Evolutionary conservation across 2,329 filamentous ascomycete genomes (phyloP), one percentile per base, ranked within the genome.

Genomic region (Alternaria consortialis): DNA sequence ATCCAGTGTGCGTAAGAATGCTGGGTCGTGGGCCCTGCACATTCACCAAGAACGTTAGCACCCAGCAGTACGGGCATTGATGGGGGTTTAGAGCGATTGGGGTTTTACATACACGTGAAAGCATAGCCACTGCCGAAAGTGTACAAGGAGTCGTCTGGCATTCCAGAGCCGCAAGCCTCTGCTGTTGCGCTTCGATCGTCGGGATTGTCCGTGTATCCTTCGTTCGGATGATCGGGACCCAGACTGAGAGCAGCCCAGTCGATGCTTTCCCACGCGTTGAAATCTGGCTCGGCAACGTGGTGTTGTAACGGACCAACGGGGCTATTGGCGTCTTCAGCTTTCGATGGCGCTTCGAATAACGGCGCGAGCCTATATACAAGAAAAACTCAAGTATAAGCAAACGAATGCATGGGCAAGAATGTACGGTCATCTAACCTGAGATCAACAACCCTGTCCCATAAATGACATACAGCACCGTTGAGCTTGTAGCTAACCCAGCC

Each of bases 401-500:
- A 71, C 29, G 68, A 69, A 62, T 58, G 58, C 53, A 72, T 70
- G 31, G 70, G 65, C 48, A 62, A 56, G 64, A 72, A 68, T 54
- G 66, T 69, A 39, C 65, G 69, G 69, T 70, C 62, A 56, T 76
- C 75, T 77, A 71, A 78, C 75, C 76, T 78, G 71, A 74, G 59
- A 66, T 72, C 58, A 59, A 72, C 56, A 44, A 78, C 76, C 31
- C 62, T 66, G 32, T 68, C 66, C 75, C 75, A 79, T 23, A 79
- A 58, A 40, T 66, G 51, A 42, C 62, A 56, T 32, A 74, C 75
- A 55, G 74, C 74, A 52, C 70, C 60, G 46, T 76, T 72, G 17
- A 79, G 71, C 63, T 78, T 77, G 66, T 74, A 78, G 60, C 70
- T 73, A 55, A 79, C 76, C 77, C 77, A 79, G 51, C 76, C 75